Percentiles rank a stretch among this genome's conserved stretches.
phyloP scores from a whole-genome alignment of 2,329 filamentous ascomycete genomes.

The Colletotrichum camelliae region DNA sequence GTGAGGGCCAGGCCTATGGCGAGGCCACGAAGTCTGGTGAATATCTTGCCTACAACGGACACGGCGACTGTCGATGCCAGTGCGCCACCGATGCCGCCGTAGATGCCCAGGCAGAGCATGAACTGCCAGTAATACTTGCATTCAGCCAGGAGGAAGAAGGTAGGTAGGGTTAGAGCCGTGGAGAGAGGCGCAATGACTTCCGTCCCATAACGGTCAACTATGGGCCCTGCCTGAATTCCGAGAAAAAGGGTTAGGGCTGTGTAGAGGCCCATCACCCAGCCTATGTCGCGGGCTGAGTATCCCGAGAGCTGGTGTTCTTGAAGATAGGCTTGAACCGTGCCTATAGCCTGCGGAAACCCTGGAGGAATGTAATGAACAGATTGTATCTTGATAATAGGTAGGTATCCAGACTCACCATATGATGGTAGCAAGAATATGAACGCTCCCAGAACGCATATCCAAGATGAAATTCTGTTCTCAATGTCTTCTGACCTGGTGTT shows the following conservation, averaged over 20 bases:
- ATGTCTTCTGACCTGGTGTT: background rate
- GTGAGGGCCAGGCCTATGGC: conserved; percentile 26
- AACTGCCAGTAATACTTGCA: conserved; percentile 55
- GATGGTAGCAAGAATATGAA: background rate
- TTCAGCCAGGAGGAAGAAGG: conserved; percentile 50
- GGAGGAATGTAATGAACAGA: too few relatives aligned
- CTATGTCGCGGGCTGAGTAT: conserved; percentile 48
- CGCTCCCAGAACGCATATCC: background rate
- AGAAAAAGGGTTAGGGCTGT: conserved; percentile 48
- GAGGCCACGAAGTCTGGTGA: conserved; percentile 24
- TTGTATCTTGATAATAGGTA: background rate
- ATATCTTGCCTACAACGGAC: conserved; percentile 34
- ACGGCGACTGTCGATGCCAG: conserved; percentile 38
- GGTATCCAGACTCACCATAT: background rate
- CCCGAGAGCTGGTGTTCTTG: conserved; percentile 44
- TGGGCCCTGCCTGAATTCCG: conserved; percentile 51
- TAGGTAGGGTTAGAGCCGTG: conserved; percentile 37
- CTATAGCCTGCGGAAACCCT: conserved; percentile 53
- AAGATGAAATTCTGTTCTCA: background rate
- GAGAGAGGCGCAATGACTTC: conserved; percentile 42
- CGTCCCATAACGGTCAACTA: conserved; percentile 53
- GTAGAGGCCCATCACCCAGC: conserved; percentile 55
- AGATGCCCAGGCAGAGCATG: conserved; percentile 45
- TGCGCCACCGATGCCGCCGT: conserved; percentile 46
- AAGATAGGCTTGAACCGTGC: conserved; percentile 52